phyloP scores from a whole-genome alignment of 139 green algal species.

The Tetraselmis chui region DNA sequence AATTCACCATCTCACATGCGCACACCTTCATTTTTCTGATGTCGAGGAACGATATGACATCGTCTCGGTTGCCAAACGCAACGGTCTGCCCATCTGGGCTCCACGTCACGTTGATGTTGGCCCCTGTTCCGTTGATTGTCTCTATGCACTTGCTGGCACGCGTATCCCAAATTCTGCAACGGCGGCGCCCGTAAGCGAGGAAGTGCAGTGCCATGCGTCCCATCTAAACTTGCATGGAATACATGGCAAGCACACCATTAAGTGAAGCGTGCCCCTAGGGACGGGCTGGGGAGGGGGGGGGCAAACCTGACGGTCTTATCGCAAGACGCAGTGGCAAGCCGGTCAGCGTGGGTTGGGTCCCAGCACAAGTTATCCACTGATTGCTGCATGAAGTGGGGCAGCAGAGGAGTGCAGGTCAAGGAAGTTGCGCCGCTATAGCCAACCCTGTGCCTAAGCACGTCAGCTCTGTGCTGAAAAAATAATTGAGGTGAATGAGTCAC shows the following conservation, averaged over 20 bases:
- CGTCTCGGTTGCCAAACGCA: not conserved
- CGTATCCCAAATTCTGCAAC: constrained; percentile 4
- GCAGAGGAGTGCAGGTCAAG: no score
- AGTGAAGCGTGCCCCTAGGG: no score
- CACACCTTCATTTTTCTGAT: constrained; percentile 1
- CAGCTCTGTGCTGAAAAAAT: no score
- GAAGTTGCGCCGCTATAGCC: no score
- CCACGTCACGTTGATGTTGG: not conserved
- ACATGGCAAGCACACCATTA: no score
- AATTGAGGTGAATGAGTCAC: no score
- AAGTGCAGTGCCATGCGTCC: no score
- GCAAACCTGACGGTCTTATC: not conserved
- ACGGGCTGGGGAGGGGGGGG: no score
- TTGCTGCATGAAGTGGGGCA: not conserved
- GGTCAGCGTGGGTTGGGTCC: constrained; percentile 5
- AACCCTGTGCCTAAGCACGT: no score
- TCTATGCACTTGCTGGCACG: not conserved
- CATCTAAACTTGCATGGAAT: no score
- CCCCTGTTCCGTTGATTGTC: not conserved
- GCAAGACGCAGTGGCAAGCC: not conserved
- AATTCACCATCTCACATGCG: no score
- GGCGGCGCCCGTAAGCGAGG: no score
- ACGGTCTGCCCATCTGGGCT: not conserved
- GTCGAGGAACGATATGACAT: constrained; percentile 6
- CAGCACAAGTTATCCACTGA: not conserved